phyloP scores from a whole-genome alignment of 495 filamentous ascomycete genomes.

The Aspergillus affinis region DNA sequence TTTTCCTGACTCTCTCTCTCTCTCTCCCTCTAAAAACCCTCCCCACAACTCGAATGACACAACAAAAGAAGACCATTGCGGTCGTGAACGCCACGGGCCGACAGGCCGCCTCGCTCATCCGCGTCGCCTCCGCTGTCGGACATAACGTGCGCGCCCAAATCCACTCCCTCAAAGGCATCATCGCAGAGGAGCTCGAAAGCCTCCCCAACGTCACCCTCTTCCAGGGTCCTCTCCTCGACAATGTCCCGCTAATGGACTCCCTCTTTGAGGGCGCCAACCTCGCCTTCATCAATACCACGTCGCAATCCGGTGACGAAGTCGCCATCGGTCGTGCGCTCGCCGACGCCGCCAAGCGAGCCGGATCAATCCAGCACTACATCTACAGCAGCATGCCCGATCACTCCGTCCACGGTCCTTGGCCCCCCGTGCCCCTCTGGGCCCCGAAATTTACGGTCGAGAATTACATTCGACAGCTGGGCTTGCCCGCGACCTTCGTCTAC shows the following conservation, averaged over 20 bases:
- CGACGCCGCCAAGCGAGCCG: constrained; percentile 81
- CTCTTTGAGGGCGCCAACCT: constrained; percentile 82
- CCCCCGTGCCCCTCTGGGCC: constrained; percentile 83
- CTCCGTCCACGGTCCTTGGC: constrained; percentile 73
- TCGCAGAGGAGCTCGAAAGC: constrained; percentile 75
- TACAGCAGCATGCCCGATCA: constrained; percentile 98
- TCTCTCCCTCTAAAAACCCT: not conserved
- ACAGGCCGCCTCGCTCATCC: constrained; percentile 89
- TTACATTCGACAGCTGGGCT: constrained; percentile 77
- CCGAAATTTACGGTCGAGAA: constrained; percentile 89
- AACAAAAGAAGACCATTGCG: constrained; percentile 73
- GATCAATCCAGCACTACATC: constrained; percentile 81
- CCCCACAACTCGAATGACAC: constrained; percentile 40
- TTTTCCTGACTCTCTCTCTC: constrained; percentile 1
- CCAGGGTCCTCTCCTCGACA: constrained; percentile 76
- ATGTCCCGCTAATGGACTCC: constrained; percentile 62
- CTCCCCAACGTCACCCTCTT: constrained; percentile 84
- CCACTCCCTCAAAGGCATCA: constrained; percentile 74
- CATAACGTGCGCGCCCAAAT: constrained; percentile 89
- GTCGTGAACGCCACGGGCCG: constrained; percentile 91
- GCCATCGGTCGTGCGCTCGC: constrained; percentile 83
- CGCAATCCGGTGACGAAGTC: constrained; percentile 87
- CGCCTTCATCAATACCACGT: constrained; percentile 98
- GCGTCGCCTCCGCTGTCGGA: constrained; percentile 87
- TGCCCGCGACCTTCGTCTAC: constrained; percentile 91